phyloP scores from a whole-genome alignment of 768 basidiomycete species.

The Russula compacta region DNA sequence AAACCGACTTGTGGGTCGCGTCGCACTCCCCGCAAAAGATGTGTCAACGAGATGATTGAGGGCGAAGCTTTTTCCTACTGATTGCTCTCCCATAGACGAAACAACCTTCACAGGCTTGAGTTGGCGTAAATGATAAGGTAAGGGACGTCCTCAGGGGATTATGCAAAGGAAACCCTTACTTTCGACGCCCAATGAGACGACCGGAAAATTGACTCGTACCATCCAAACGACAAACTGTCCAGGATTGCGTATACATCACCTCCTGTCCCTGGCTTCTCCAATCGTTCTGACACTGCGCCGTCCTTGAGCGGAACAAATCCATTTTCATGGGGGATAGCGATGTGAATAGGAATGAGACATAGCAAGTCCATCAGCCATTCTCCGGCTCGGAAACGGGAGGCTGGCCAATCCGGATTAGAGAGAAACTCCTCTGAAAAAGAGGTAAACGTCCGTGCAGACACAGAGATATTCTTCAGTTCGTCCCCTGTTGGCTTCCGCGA shows the following conservation, averaged over 20 bases:
- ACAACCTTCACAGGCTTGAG: constrained; percentile 52
- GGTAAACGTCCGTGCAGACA: constrained; percentile 28
- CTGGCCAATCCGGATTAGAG: constrained; percentile 10
- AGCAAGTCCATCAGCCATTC: constrained; percentile 56
- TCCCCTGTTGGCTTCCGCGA: constrained; percentile 47
- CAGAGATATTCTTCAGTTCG: constrained; percentile 31
- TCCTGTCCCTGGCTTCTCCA: constrained; percentile 48
- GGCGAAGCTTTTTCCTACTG: constrained; percentile 52
- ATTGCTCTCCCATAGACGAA: constrained; percentile 63
- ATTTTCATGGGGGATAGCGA: constrained; percentile 52
- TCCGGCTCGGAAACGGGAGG: constrained; percentile 39
- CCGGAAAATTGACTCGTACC: constrained; percentile 57
- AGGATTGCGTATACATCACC: constrained; percentile 55
- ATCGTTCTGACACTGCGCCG: constrained; percentile 39
- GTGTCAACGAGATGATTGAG: constrained; percentile 56
- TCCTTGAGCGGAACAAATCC: constrained; percentile 55
- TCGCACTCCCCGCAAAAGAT: constrained; percentile 57
- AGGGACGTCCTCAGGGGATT: not conserved
- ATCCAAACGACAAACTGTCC: constrained; percentile 47
- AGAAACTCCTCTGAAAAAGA: constrained; percentile 21
- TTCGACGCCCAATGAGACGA: constrained; percentile 50
- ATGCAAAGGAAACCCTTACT: constrained; percentile 23
- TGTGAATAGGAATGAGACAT: constrained; percentile 57
- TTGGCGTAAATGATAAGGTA: not conserved
- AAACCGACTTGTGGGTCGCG: constrained; percentile 43